phyloP scores from a whole-genome alignment of 768 basidiomycete species.

The Suillus plorans region DNA sequence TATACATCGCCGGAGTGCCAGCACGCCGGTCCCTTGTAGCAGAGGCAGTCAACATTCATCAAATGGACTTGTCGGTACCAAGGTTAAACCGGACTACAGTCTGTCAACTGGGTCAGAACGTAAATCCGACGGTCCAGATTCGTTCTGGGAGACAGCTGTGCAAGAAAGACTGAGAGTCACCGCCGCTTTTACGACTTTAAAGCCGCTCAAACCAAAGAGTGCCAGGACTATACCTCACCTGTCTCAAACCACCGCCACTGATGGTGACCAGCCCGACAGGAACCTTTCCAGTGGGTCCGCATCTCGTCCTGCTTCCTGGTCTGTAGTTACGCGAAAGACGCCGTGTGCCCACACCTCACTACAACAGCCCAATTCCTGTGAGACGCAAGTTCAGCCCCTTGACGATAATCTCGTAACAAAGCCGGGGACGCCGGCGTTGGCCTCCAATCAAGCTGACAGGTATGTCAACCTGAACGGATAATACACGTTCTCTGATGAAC shows the following conservation, averaged over 20 bases:
- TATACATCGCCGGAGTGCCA: not conserved
- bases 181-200: not conserved
- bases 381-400: not conserved
- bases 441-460: not conserved
- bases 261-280: not conserved
- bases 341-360: not conserved
- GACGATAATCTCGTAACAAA: not conserved
- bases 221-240: too few relatives aligned
- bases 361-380: not conserved
- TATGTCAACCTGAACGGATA: not conserved
- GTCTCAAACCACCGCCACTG: not conserved
- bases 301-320: not conserved
- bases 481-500: not conserved
- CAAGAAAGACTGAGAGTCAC: not conserved
- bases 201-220: not conserved
- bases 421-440: not conserved
- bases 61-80: not conserved
- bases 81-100: not conserved
- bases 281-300: not conserved
- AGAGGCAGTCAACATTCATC: not conserved
- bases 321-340: not conserved
- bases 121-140: not conserved
- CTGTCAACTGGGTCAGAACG: not conserved
- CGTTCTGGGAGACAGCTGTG: not conserved
- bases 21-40: not conserved